Conservation (phyloP, 179 eudicot genomes). For the Silene noctiflora region DNA sequence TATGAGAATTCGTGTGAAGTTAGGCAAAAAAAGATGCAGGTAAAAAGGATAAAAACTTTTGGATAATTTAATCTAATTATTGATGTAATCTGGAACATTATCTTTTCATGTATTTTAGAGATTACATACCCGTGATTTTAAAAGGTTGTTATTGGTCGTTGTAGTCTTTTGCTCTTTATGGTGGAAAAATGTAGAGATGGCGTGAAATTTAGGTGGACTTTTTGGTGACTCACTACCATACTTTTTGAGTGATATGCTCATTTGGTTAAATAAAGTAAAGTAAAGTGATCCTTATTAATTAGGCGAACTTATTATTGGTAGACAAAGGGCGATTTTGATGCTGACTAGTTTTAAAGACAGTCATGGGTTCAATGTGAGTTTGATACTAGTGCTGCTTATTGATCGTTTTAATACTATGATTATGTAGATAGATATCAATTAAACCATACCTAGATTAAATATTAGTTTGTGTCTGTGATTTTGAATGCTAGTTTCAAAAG, state of each 20-base stretch:
- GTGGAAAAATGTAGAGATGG: not conserved
- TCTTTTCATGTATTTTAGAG: not conserved
- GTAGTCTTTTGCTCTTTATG: not conserved
- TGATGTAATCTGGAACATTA: slow-evolving; percentile 6
- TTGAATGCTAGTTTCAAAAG: not conserved
- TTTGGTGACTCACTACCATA: not conserved
- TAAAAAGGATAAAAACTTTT: not conserved
- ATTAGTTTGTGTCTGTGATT: not conserved
- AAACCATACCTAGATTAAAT: no score
- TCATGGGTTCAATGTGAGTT: not conserved
- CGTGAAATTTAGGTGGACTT: slow-evolving; percentile 18
- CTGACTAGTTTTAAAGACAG: not conserved
- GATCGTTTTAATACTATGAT: not conserved
- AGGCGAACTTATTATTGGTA: not conserved
- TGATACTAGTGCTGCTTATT: not conserved
- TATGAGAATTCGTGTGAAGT: not conserved
- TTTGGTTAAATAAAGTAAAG: not conserved
- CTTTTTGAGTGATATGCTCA: not conserved
- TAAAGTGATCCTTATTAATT: not conserved
- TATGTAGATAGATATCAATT: not conserved
- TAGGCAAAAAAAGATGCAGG: not conserved
- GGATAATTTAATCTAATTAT: not conserved
- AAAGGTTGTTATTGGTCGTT: not conserved
- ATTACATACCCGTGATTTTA: slow-evolving; percentile 14
- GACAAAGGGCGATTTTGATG: not conserved